phyloP scores from a whole-genome alignment of 2,329 filamentous ascomycete species.

The Epichloe uncinata region DNA sequence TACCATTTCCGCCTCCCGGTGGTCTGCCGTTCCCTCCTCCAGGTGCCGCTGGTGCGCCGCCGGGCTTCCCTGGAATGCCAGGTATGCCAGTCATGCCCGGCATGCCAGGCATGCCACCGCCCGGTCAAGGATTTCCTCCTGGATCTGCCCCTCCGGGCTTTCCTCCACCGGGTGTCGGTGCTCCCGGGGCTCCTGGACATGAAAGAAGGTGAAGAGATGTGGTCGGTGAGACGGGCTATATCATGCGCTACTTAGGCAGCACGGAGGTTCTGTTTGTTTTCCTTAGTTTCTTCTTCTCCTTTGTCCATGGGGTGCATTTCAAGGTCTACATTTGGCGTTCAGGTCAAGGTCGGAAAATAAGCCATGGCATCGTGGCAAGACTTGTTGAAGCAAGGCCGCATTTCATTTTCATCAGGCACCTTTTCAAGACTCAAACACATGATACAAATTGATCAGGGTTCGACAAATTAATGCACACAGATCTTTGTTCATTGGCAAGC shows the following conservation, averaged over 20 bases:
- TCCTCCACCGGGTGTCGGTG: not conserved
- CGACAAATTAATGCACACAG: not conserved
- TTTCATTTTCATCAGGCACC: not conserved
- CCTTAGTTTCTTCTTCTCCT: not conserved
- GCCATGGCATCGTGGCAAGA: not conserved
- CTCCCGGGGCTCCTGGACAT: slow-evolving; percentile 22
- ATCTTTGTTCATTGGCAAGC: too few relatives aligned
- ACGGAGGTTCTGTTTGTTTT: not conserved
- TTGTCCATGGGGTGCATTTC: slow-evolving; percentile 13
- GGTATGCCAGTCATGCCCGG: slow-evolving; percentile 22
- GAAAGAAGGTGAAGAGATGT: slow-evolving; percentile 22
- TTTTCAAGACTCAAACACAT: not conserved
- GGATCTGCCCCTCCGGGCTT: slow-evolving; percentile 18
- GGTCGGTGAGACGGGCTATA: not conserved
- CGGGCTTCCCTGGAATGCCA: slow-evolving; percentile 17
- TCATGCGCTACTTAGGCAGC: not conserved
- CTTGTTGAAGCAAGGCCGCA: not conserved
- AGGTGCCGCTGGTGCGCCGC: slow-evolving; percentile 15
- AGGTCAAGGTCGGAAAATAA: slow-evolving; percentile 3
- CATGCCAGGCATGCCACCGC: slow-evolving; percentile 25
- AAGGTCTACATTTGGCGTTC: slow-evolving; percentile 21
- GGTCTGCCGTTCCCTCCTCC: slow-evolving; percentile 27
- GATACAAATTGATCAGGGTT: too few relatives aligned
- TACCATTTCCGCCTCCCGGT: slow-evolving; percentile 21
- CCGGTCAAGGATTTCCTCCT: slow-evolving; percentile 30